Conservation (phyloP, 2,329 filamentous ascomycete species). For the Fusarium sp. region DNA sequence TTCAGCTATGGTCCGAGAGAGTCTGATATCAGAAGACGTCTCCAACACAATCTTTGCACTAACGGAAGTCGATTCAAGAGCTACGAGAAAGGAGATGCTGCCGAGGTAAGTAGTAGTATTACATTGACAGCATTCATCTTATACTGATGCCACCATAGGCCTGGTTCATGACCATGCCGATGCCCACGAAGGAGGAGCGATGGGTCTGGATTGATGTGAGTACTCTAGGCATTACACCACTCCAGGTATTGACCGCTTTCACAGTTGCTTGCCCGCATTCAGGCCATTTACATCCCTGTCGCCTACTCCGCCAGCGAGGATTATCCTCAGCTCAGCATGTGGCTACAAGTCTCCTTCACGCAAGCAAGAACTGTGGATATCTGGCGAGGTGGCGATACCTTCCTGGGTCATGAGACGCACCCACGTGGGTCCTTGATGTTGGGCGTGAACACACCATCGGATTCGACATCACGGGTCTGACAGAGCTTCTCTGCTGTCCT, state of each 20-base stretch:
- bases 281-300: not conserved
- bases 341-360: not conserved
- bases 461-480: not conserved
- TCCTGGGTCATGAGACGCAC: not conserved
- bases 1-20: not conserved
- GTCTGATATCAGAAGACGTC: not conserved
- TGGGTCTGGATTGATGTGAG: not conserved
- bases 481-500: not conserved
- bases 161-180: not conserved
- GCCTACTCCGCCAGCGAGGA: not conserved
- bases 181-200: not conserved
- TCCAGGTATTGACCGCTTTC: too few relatives aligned
- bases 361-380: not conserved
- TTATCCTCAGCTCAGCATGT: not conserved
- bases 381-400: not conserved
- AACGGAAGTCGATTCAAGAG: not conserved
- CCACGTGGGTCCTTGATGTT: accelerated
- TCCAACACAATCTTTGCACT: not conserved
- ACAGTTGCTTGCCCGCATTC: not conserved
- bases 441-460: not conserved
- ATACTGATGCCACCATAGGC: not conserved
- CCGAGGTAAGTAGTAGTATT: not conserved
- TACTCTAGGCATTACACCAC: not conserved
- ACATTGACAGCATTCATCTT: too few relatives aligned
- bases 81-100: not conserved